Conservation (phyloP, 2,329 filamentous ascomycete genomes). For the Helminthosporium solani region DNA sequence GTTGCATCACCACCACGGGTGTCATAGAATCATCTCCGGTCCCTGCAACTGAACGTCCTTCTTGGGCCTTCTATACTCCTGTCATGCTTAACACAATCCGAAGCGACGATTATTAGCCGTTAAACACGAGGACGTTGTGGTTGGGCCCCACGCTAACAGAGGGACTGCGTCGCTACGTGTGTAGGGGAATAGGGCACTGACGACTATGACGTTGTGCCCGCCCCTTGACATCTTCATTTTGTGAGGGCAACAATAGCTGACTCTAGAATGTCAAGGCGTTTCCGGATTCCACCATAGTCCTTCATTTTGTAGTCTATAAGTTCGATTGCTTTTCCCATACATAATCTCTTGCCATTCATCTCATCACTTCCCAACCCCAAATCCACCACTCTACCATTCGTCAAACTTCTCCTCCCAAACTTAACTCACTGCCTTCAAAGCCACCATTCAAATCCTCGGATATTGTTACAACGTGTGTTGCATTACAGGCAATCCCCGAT, state of each 20-base stretch:
- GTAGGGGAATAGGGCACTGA: background rate
- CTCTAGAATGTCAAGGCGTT: background rate
- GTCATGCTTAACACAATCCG: background rate
- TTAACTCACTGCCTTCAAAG: background rate
- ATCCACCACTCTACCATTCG: background rate
- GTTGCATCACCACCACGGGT: background rate
- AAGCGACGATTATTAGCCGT: background rate
- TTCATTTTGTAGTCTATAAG: conserved; percentile 1
- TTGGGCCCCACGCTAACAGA: background rate
- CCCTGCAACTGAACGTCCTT: conserved; percentile 1
- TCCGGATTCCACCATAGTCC: background rate
- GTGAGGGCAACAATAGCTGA: background rate
- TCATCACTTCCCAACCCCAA: background rate
- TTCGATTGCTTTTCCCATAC: background rate
- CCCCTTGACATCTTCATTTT: background rate
- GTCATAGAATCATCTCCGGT: background rate
- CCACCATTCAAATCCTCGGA: background rate
- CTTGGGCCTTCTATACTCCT: background rate
- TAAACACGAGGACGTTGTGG: background rate
- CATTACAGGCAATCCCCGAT: background rate
- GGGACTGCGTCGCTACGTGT: background rate
- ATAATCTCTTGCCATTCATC: no score
- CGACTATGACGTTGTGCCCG: background rate
- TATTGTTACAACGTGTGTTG: background rate
- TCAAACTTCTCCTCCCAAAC: background rate